Conservation (phyloP, 169 alveolate genomes). For the Sarcocystis neurona region DNA sequence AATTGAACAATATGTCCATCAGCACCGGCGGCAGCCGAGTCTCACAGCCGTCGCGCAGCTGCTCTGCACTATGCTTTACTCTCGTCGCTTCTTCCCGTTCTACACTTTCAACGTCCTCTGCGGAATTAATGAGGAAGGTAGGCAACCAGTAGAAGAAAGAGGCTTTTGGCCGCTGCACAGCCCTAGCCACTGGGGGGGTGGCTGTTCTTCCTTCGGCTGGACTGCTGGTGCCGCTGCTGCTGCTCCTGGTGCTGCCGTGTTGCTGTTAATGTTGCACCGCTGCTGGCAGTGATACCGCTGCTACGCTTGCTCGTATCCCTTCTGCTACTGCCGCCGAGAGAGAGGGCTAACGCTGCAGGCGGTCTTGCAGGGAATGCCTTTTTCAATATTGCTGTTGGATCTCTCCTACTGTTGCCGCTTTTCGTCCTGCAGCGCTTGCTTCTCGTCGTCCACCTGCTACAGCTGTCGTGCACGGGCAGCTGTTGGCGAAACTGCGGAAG, state of each 20-base stretch:
- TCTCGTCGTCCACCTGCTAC: too few relatives aligned
- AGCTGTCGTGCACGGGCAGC: too few relatives aligned
- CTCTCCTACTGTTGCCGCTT: too few relatives aligned
- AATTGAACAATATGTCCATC: slow-evolving; percentile 54
- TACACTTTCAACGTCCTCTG: slow-evolving; percentile 75
- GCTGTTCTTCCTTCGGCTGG: slow-evolving; percentile 41
- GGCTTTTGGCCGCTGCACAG: not conserved
- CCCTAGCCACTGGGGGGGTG: slow-evolving; percentile 1
- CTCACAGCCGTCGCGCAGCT: slow-evolving; percentile 71
- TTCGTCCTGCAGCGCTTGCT: too few relatives aligned
- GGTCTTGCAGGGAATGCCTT: not conserved
- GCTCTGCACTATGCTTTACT: slow-evolving; percentile 69
- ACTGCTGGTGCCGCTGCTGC: not conserved
- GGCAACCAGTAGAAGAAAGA: not conserved
- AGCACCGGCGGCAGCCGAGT: slow-evolving; percentile 70
- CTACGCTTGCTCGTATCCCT: not conserved
- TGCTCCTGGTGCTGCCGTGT: not conserved
- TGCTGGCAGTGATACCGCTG: not conserved
- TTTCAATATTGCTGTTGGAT: not conserved
- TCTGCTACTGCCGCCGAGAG: slow-evolving; percentile 61
- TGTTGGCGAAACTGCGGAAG: too few relatives aligned
- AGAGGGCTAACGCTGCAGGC: slow-evolving; percentile 51
- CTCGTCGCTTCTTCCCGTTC: slow-evolving; percentile 74
- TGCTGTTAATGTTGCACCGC: not conserved
- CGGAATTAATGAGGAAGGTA: slow-evolving; percentile 61